Conservation (phyloP, 306 rosid species). For the Prosopis cineraria region DNA sequence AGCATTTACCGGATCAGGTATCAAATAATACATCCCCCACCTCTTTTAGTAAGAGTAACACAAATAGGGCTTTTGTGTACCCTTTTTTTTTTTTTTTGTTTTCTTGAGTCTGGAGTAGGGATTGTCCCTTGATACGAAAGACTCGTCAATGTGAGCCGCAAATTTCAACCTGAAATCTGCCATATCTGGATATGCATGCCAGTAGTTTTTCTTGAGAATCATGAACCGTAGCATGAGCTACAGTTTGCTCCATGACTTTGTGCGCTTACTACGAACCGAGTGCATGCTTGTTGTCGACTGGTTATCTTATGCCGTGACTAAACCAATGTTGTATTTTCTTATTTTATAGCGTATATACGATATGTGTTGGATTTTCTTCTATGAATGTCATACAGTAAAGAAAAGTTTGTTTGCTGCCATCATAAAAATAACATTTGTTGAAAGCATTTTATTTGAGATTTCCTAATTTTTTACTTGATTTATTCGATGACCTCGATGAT, state of each 20-base stretch:
- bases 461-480: neutral
- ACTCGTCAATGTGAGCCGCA: neutral
- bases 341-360: neutral
- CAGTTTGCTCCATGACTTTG: neutral
- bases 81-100: too few species aligned
- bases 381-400: neutral
- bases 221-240: neutral
- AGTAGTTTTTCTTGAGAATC: neutral
- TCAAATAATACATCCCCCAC: neutral
- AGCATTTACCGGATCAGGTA: neutral
- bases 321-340: neutral
- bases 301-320: constrained; percentile 1
- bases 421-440: neutral
- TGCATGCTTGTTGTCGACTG: neutral
- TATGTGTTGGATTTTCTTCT: neutral
- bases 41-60: neutral
- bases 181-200: neutral
- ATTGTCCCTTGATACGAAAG: neutral
- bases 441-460: neutral
- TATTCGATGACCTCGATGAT: neutral
- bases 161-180: neutral
- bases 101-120: neutral
- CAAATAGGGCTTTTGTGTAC: neutral
- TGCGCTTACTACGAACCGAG: neutral
- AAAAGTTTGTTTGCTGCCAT: neutral